A percentile compares a stretch with the other conserved stretches of the same genome.
Conservation (phyloP, 768 basidiomycete genomes). For the Bullera alba region DNA sequence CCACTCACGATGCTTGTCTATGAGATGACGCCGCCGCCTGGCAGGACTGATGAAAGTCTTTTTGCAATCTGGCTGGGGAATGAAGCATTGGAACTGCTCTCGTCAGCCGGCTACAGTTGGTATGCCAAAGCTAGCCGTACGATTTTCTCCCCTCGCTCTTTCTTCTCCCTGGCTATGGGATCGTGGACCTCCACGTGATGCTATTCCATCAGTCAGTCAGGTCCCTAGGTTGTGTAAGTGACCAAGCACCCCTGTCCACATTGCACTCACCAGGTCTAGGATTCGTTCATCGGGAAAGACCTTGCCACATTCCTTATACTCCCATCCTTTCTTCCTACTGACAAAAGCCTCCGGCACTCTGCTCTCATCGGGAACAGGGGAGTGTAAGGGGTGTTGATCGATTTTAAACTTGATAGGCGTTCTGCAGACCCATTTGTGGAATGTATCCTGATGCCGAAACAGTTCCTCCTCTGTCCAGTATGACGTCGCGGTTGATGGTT, state of each 20-base stretch:
- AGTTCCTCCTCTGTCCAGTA: constrained; percentile 63
- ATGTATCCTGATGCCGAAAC: constrained; percentile 64
- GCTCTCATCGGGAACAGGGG: neutral
- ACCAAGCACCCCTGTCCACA: neutral
- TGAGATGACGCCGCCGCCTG: constrained; percentile 69
- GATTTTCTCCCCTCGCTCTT: constrained; percentile 77
- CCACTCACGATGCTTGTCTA: constrained; percentile 57
- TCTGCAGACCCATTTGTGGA: constrained; percentile 57
- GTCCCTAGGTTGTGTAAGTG: neutral
- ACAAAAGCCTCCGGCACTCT: constrained; percentile 21
- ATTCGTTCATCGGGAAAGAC: constrained; percentile 79
- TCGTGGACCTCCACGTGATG: constrained; percentile 67
- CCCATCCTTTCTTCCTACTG: constrained; percentile 7
- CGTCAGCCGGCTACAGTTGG: neutral
- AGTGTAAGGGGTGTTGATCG: neutral
- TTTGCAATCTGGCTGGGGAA: constrained; percentile 53
- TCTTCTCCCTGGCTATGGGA: constrained; percentile 66
- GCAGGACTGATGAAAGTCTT: constrained; percentile 63
- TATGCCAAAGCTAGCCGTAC: constrained; percentile 53
- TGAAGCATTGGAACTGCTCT: constrained; percentile 69
- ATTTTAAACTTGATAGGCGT: constrained; percentile 70
- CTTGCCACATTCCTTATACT: constrained; percentile 56
- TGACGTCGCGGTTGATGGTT: constrained; percentile 53
- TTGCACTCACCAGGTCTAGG: constrained; percentile 63
- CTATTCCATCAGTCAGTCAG: constrained; percentile 17